phyloP scores from a whole-genome alignment of 768 basidiomycete genomes.

The Russula dissimulans region DNA sequence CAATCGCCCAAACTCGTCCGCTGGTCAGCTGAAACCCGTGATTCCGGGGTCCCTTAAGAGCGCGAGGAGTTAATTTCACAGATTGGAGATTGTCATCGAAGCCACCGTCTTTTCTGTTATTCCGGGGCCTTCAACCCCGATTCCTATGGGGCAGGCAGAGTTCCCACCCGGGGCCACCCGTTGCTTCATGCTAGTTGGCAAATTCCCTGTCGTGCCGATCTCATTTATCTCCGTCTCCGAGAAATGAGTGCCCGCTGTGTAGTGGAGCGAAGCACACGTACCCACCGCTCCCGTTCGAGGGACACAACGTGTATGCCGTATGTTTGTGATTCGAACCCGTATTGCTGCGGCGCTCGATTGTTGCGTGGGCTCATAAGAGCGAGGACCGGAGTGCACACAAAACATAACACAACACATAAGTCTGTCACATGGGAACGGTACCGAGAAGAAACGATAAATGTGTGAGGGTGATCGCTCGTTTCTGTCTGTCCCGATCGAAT shows the following conservation, averaged over 20 bases:
- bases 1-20: not conserved
- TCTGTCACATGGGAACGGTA: not conserved
- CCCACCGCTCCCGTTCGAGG: not conserved
- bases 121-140: not conserved
- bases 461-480: too few relatives aligned
- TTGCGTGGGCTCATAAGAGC: not conserved
- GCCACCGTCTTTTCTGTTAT: not conserved
- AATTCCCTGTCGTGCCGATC: not conserved
- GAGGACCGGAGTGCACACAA: not conserved
- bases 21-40: slow-evolving; percentile 2
- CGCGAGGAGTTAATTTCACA: not conserved
- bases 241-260: not conserved
- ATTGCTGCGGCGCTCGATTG: not conserved
- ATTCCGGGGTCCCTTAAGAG: not conserved
- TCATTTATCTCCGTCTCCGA: not conserved
- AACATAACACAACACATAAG: not conserved
- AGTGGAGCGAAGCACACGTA: not conserved
- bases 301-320: slow-evolving; percentile 13
- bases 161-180: too few relatives aligned
- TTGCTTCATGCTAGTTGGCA: too few relatives aligned
- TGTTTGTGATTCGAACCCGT: slow-evolving; percentile 2
- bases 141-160: not conserved
- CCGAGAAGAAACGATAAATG: not conserved
- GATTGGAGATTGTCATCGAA: slow-evolving; percentile 6
- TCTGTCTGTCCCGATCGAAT: too few relatives aligned